Conservation (phyloP, 2,329 filamentous ascomycete genomes). For the Aspergillus sp. region DNA sequence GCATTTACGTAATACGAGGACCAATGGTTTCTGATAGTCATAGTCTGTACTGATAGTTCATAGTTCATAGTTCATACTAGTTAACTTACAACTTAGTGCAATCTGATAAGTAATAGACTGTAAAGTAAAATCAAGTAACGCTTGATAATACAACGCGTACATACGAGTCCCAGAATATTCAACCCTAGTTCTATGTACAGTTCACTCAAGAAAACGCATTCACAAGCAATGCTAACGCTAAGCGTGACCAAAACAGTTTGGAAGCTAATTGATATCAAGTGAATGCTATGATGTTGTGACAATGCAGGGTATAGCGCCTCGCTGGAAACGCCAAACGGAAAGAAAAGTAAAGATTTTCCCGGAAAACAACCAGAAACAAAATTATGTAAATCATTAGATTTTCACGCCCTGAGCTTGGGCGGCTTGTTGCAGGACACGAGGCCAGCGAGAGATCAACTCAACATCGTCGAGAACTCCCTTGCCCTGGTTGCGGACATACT, state of each 20-base stretch:
- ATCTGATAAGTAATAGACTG: background rate
- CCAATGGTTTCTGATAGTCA: no score
- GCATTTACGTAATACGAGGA: no score
- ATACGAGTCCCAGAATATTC: background rate
- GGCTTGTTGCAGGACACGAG: constrained; percentile 36
- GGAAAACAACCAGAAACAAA: background rate
- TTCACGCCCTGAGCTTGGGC: constrained; percentile 24
- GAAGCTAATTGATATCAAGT: background rate
- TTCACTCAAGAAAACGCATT: background rate
- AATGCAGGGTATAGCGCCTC: constrained; percentile 32
- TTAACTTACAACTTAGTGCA: background rate
- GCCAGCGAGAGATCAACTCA: constrained; percentile 43
- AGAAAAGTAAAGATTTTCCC: background rate
- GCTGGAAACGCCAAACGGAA: constrained; percentile 19
- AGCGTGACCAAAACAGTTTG: background rate
- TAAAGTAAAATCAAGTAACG: no score
- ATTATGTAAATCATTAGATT: constrained; percentile 7
- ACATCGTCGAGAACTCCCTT: constrained; percentile 43
- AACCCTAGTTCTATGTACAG: background rate
- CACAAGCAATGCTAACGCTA: constrained; percentile 1
- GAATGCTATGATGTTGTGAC: constrained; percentile 2
- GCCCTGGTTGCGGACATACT: constrained; percentile 70
- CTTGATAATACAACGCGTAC: background rate
- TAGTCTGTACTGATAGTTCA: no score
- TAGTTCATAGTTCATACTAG: no score